These are phyloP conservation scores for Fistulifera solaris DNA, from an alignment of 108 stramenopile genomes.

Conservation along the genomic window DNA sequence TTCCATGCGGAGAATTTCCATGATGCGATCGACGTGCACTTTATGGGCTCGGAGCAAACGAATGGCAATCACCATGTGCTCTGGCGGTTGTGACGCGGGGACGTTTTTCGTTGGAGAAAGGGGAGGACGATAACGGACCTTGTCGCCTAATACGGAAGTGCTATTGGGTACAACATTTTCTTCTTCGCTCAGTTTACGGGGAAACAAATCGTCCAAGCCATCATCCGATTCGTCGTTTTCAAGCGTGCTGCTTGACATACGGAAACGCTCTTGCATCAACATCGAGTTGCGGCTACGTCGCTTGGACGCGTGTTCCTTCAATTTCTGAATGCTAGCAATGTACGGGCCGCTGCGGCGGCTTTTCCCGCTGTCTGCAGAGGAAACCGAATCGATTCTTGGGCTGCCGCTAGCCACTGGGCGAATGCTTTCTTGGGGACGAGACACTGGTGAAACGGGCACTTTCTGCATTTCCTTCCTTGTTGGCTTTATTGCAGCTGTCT, in stretches of 20 bases:
- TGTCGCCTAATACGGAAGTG: too few relatives aligned
- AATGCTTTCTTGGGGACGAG: too few relatives aligned
- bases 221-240: neutral
- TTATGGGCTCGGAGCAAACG: constrained; percentile 62
- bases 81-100: constrained; percentile 10
- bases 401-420: too few relatives aligned
- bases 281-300: constrained; percentile 29
- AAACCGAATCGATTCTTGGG: too few relatives aligned
- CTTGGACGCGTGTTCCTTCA: constrained; percentile 18
- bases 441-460: too few relatives aligned
- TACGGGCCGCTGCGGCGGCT: too few relatives aligned
- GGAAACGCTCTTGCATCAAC: constrained; percentile 26
- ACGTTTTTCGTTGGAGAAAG: too few relatives aligned
- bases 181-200: neutral
- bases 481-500: too few relatives aligned
- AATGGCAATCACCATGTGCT: constrained; percentile 38
- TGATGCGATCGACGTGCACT: constrained; percentile 54
- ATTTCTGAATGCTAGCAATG: constrained; percentile 26
- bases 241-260: constrained; percentile 3
- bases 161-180: neutral
- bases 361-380: too few relatives aligned
- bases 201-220: neutral
- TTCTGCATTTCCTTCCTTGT: too few relatives aligned
- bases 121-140: too few relatives aligned
- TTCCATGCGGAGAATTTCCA: constrained; percentile 58